A percentile compares a stretch with the other conserved stretches of the same genome.
These are phyloP conservation scores for Prunus fruticosa DNA, from an alignment of 306 rosid species.

Conservation along the genomic window DNA sequence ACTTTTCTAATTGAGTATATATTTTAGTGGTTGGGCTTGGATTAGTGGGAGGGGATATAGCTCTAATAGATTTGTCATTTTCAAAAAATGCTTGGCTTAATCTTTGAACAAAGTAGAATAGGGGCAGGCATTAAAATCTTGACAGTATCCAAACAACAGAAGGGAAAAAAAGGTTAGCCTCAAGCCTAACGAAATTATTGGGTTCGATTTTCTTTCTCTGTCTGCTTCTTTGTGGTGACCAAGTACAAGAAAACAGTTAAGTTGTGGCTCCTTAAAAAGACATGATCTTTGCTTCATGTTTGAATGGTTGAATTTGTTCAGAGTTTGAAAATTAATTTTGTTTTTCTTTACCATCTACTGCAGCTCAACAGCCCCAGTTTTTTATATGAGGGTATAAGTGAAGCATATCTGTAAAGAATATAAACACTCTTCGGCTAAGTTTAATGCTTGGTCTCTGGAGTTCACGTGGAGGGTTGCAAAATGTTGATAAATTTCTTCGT, in stretches of 20 bases:
- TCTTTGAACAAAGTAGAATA: conserved; percentile 15
- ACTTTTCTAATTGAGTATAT: conserved; percentile 10
- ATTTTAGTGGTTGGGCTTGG: conserved; percentile 5
- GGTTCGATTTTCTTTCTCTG: neutral
- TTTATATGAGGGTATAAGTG: conserved; percentile 20
- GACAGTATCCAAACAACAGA: neutral
- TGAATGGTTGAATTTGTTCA: neutral
- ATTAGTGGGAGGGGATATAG: conserved; percentile 25
- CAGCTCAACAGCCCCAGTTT: conserved; percentile 40
- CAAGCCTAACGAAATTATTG: neutral
- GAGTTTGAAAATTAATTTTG: neutral
- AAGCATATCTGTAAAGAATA: conserved; percentile 24
- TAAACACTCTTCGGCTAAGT: conserved; percentile 19
- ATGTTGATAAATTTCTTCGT: conserved; percentile 42
- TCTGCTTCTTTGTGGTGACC: conserved; percentile 8
- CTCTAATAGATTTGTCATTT: conserved; percentile 9
- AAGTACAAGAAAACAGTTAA: neutral
- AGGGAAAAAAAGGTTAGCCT: neutral
- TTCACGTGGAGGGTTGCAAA: conserved; percentile 42
- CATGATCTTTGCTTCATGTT: conserved; percentile 1
- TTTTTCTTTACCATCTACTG: conserved; percentile 12
- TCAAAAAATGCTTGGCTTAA: conserved; percentile 8
- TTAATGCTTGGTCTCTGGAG: conserved; percentile 39
- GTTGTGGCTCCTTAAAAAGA: neutral
- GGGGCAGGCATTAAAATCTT: neutral